Conservation (phyloP, 768 basidiomycete species). For the Podaxis sp. region DNA sequence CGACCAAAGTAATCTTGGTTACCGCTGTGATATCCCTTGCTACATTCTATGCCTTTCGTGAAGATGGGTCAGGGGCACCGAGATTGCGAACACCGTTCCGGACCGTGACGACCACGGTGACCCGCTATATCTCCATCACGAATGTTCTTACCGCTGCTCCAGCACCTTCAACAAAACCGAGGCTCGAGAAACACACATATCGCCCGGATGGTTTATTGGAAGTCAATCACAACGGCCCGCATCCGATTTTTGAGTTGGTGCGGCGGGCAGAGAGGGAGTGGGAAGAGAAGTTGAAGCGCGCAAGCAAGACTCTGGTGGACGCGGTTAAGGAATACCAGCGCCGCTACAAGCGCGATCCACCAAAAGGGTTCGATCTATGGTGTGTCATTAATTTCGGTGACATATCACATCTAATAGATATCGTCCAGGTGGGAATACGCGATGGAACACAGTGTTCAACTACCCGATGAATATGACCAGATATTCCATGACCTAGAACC, state of each 20-base stretch:
- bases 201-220: conserved; percentile 39
- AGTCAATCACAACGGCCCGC: conserved; percentile 39
- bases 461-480: conserved; percentile 85
- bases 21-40: neutral
- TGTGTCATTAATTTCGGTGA: conserved; percentile 34
- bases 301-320: conserved; percentile 71
- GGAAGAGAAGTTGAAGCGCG: conserved; percentile 52
- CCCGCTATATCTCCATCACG: neutral
- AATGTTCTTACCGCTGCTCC: neutral
- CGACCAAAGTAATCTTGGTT: neutral
- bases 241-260: conserved; percentile 81
- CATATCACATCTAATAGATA: neutral
- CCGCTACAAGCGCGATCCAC: conserved; percentile 77
- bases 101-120: conserved; percentile 9
- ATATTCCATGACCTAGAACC: conserved; percentile 76
- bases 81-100: conserved; percentile 1
- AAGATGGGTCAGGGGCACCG: neutral
- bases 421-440: conserved; percentile 50
- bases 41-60: neutral
- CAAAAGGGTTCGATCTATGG: conserved; percentile 88
- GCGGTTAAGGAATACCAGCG: conserved; percentile 77
- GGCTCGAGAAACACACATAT: conserved; percentile 31
- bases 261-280: conserved; percentile 67
- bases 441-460: conserved; percentile 65
- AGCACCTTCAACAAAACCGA: conserved; percentile 1